Percentiles rank a stretch among this genome's conserved stretches.
These are phyloP conservation scores for Serendipita sp. DNA, from an alignment of 768 basidiomycete genomes.

Conservation along the genomic window DNA sequence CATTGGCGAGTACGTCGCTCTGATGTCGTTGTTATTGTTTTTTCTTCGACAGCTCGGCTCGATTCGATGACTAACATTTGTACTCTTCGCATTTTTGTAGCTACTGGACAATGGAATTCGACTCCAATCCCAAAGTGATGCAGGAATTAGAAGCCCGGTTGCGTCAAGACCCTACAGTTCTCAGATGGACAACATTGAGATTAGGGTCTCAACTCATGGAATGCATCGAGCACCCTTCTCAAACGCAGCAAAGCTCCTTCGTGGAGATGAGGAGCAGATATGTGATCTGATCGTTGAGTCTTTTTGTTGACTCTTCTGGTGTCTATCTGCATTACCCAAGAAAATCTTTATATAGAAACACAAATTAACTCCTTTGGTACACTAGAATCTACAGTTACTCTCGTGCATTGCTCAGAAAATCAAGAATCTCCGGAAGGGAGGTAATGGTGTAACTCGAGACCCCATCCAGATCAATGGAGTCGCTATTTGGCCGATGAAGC, in stretches of 20 bases:
- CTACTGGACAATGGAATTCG: slow-evolving; percentile 86
- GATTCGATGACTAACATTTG: background rate
- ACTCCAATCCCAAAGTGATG: slow-evolving; percentile 62
- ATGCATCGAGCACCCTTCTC: slow-evolving; percentile 27
- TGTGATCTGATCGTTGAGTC: background rate
- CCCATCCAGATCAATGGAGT: slow-evolving; percentile 29
- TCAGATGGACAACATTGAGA: slow-evolving; percentile 70
- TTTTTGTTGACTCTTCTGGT: too few relatives aligned
- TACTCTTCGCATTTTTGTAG: slow-evolving; percentile 24
- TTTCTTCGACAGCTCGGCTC: too few relatives aligned
- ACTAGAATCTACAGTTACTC: background rate
- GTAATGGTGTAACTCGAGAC: slow-evolving; percentile 21
- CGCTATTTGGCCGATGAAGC: slow-evolving; percentile 37
- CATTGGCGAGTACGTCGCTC: slow-evolving; percentile 58
- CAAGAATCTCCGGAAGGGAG: background rate
- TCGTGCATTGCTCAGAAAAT: background rate
- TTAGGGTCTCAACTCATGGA: slow-evolving; percentile 60
- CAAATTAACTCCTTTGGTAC: background rate
- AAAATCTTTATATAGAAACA: background rate
- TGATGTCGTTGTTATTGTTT: background rate
- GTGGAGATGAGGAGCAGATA: background rate
- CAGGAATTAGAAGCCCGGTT: slow-evolving; percentile 48
- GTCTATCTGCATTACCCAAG: too few relatives aligned
- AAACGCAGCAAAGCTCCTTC: background rate
- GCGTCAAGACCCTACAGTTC: slow-evolving; percentile 64